A percentile compares a stretch with the other conserved stretches of the same genome.
Conservation (phyloP, 352 stramenopile genomes). For the Achlya hypogyna region DNA sequence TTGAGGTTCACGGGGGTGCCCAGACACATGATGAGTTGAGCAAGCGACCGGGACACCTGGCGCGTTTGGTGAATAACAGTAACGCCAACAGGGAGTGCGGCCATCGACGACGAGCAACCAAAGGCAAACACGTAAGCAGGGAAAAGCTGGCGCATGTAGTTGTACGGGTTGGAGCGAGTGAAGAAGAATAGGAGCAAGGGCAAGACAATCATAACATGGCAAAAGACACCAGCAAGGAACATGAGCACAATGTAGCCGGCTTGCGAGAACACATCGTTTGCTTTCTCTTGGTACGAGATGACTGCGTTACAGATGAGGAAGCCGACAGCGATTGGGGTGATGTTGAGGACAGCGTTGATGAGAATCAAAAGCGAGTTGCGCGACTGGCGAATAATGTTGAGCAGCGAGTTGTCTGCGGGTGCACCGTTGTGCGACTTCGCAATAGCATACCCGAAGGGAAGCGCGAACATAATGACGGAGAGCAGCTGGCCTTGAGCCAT, state of each 20-base stretch:
- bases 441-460: slow-evolving; percentile 47
- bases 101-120: slow-evolving; percentile 33
- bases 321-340: slow-evolving; percentile 22
- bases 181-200: slow-evolving; percentile 24
- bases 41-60: slow-evolving; percentile 36
- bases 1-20: slow-evolving; percentile 52
- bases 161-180: slow-evolving; percentile 26
- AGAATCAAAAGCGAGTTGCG: slow-evolving; percentile 37
- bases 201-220: slow-evolving; percentile 34
- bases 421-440: neutral
- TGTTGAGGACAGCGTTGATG: slow-evolving; percentile 32
- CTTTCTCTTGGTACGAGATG: slow-evolving; percentile 21
- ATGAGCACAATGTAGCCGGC: slow-evolving; percentile 34
- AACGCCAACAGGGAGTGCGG: slow-evolving; percentile 28
- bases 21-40: slow-evolving; percentile 68
- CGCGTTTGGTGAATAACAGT: neutral
- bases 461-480: slow-evolving; percentile 52
- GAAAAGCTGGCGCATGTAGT: slow-evolving; percentile 27
- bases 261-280: slow-evolving; percentile 22
- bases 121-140: slow-evolving; percentile 31
- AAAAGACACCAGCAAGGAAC: slow-evolving; percentile 19
- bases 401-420: neutral
- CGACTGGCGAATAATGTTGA: slow-evolving; percentile 31
- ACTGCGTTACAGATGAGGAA: slow-evolving; percentile 19
- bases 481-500: slow-evolving; percentile 44